Conservation (phyloP, 345 rosid species). For the Stellera chamaejasme region DNA sequence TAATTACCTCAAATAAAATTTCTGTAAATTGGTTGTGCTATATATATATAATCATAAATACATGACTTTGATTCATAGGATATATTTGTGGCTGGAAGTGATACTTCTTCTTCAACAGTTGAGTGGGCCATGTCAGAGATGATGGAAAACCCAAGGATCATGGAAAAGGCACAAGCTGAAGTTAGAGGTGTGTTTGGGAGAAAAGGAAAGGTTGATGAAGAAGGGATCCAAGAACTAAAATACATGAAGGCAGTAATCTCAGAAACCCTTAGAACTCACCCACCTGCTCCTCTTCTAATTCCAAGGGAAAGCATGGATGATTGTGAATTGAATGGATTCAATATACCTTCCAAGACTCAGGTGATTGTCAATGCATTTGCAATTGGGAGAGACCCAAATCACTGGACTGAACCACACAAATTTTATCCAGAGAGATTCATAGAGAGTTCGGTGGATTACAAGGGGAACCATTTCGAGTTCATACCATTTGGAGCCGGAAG, state of each 20-base stretch:
- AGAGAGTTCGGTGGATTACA: slow-evolving; percentile 11
- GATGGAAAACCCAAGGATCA: slow-evolving; percentile 19
- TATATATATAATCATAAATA: too few species aligned
- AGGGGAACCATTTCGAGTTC: slow-evolving; percentile 13
- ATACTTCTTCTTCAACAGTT: slow-evolving; percentile 25
- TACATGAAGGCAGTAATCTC: background rate
- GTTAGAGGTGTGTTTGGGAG: slow-evolving; percentile 12
- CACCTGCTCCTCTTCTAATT: slow-evolving; percentile 27
- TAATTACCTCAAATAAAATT: too few species aligned
- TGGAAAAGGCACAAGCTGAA: slow-evolving; percentile 25
- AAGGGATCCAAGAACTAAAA: background rate
- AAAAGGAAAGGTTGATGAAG: background rate
- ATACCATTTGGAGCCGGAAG: slow-evolving; percentile 18
- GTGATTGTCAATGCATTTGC: background rate
- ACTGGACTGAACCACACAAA: background rate
- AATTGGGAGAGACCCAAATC: too few species aligned
- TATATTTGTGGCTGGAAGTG: slow-evolving; percentile 38
- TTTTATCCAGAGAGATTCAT: slow-evolving; percentile 13
- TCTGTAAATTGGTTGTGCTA: too few species aligned
- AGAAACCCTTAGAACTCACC: background rate
- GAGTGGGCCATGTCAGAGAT: slow-evolving; percentile 36
- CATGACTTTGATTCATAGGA: slow-evolving; percentile 19
- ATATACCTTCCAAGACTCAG: slow-evolving; percentile 31
- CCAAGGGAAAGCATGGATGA: slow-evolving; percentile 30
- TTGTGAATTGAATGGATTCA: slow-evolving; percentile 24